Base-by-base conservation (phyloP, 495 filamentous ascomycete genomes). In the Penicillium samsonianum region DNA sequence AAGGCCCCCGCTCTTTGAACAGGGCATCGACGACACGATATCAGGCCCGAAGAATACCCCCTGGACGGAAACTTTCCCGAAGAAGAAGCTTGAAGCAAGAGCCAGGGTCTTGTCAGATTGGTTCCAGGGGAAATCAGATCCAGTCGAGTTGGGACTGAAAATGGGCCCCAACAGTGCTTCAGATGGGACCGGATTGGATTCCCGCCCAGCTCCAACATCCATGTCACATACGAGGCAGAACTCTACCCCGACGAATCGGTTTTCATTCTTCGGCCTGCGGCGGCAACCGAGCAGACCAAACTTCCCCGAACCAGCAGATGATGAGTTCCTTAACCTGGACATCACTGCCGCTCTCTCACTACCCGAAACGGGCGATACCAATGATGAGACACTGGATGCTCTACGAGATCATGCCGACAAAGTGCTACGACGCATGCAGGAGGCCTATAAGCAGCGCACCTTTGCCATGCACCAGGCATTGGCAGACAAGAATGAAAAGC, bases 341-440 rank as follows among this genome's bases (percentile, higher is more conserved):
- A 82, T 91, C 58, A 71, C 81, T 26, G 71, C 79, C 2, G 82
- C 86, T 7, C 78, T 92, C 35, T 90, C 86, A 57, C 82, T 85
- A 0, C 65, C 78, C n/a, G 70, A 76, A 5, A 63, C 77, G 0
- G 68, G 73, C 35, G 77, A 86, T 58, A 60, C 80, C 44, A 79
- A 85, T 65, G 87, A 83, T 3, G 81, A 86, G 9, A 84, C 87
- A 5, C 87, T 88, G 76, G 85, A 89, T 65, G 84, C 85, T 62
- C 77, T 92, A 10, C 82, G 88, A 35, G 71, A 76, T 45, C 89
- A 86, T 64, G 90, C 90, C 40, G 78, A 85, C 48, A 78, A 75
- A n/a, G 72, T 91, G 11, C 71, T 92, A 17, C 69, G 73, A 45
- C 80, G 76, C 50, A 78, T 91, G 69, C 91, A 92, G 65, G 73